phyloP scores from a whole-genome alignment of 1,284 basidiomycete genomes.

The Takashimella tepidaria region DNA sequence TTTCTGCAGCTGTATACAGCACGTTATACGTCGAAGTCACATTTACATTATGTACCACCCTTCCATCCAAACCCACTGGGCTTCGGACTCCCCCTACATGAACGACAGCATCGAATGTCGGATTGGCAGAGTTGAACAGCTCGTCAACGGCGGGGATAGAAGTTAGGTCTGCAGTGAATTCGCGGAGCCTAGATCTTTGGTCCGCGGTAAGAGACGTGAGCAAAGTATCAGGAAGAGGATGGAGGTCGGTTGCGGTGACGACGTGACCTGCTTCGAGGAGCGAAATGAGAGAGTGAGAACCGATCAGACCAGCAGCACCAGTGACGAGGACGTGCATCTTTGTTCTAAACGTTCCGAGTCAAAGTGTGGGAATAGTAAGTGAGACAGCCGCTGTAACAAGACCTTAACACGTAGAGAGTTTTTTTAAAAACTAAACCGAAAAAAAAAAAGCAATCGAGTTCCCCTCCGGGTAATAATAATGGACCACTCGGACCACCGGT shows the following conservation, averaged over 20 bases:
- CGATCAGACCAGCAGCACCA: conserved; percentile 44
- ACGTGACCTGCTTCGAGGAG: conserved; percentile 14
- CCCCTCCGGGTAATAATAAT: too few relatives aligned
- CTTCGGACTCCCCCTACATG: conserved; percentile 46
- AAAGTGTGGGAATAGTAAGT: too few relatives aligned
- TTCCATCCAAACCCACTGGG: conserved; percentile 28
- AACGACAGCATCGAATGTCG: conserved; percentile 37
- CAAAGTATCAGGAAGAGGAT: not conserved
- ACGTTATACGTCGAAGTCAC: conserved; percentile 38
- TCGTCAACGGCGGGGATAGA: conserved; percentile 22
- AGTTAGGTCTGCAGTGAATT: conserved; percentile 26
- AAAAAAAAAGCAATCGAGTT: too few relatives aligned
- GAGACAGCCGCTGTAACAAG: too few relatives aligned
- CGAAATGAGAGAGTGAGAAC: conserved; percentile 19
- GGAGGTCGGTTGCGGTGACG: not conserved
- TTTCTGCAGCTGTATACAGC: conserved; percentile 36
- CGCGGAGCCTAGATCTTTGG: not conserved
- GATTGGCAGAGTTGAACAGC: conserved; percentile 16
- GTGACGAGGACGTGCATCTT: conserved; percentile 24
- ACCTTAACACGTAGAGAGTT: too few relatives aligned
- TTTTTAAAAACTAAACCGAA: too few relatives aligned
- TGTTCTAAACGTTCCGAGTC: too few relatives aligned
- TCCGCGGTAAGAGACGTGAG: not conserved
- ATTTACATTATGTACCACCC: conserved; percentile 43
- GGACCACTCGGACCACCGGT: too few relatives aligned